A percentile compares a stretch with the other conserved stretches of the same genome.
Conservation (phyloP, 2,329 filamentous ascomycete genomes). For the Diaporthe capsici region DNA sequence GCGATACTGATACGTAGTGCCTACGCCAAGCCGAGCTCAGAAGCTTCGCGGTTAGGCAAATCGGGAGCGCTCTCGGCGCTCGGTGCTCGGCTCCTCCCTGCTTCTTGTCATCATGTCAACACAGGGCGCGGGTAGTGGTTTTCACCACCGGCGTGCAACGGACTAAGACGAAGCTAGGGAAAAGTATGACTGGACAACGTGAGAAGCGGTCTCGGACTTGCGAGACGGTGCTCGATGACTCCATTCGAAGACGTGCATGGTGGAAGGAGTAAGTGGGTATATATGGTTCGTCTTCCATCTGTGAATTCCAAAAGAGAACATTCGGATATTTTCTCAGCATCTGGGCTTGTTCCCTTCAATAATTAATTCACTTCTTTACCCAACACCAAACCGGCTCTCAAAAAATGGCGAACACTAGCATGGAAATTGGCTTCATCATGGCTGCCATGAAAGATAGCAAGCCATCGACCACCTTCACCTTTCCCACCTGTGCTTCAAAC, state of each 20-base stretch:
- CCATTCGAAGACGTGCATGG: not conserved
- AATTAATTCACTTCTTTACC: not conserved
- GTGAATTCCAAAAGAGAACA: not conserved
- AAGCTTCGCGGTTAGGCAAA: not conserved
- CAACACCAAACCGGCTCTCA: not conserved
- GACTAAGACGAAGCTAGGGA: not conserved
- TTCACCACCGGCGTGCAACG: not conserved
- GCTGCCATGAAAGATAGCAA: slow-evolving; percentile 37
- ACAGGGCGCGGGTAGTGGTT: not conserved
- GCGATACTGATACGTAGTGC: not conserved
- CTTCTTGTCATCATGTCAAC: not conserved
- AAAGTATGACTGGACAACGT: not conserved
- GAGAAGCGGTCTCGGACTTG: slow-evolving; percentile 2
- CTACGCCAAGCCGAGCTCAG: not conserved
- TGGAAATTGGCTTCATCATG: slow-evolving; percentile 39
- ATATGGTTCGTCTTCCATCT: not conserved
- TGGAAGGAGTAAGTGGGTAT: not conserved
- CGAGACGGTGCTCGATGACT: slow-evolving; percentile 18
- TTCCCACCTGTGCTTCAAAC: not conserved
- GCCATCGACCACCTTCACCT: slow-evolving; percentile 11
- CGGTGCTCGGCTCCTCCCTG: slow-evolving; percentile 1
- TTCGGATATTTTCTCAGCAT: not conserved
- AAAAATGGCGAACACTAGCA: slow-evolving; percentile 14
- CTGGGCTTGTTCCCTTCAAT: too few relatives aligned
- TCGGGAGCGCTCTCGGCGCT: not conserved